phyloP scores from a whole-genome alignment of 768 basidiomycete species.

The Podaxis carcinomalis region DNA sequence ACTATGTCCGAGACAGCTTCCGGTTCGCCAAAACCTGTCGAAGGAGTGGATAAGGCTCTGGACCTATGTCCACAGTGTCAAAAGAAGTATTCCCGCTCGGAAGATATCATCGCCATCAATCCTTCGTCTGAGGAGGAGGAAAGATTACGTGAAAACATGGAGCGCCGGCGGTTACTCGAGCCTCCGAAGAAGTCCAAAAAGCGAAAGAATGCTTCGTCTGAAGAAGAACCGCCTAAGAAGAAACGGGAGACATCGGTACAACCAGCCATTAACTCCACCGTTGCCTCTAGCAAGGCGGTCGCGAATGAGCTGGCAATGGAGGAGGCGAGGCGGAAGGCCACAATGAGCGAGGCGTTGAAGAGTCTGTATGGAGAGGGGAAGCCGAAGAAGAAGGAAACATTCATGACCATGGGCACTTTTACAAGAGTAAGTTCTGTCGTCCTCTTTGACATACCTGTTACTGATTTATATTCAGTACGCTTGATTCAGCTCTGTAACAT shows the following conservation, averaged over 20 bases:
- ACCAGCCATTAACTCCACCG: conserved; percentile 47
- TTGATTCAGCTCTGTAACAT: not conserved
- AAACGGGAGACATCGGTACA: conserved; percentile 38
- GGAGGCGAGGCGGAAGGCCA: conserved; percentile 77
- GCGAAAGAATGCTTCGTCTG: conserved; percentile 39
- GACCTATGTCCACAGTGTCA: conserved; percentile 78
- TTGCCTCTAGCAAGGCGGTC: conserved; percentile 63
- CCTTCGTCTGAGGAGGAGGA: conserved; percentile 65
- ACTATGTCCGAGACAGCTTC: conserved; percentile 44
- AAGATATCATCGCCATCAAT: conserved; percentile 64
- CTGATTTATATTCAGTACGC: conserved; percentile 17
- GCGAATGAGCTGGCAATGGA: conserved; percentile 70
- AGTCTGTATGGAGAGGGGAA: conserved; percentile 66
- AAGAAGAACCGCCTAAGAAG: conserved; percentile 34
- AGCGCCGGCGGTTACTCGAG: conserved; percentile 50
- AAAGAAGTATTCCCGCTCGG: conserved; percentile 54
- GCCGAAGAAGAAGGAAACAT: conserved; percentile 70
- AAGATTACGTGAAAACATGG: conserved; percentile 52
- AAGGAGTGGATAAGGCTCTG: conserved; percentile 32
- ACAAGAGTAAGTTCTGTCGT: conserved; percentile 62
- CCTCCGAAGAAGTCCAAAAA: conserved; percentile 60
- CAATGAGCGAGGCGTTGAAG: conserved; percentile 85
- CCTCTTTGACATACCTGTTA: not conserved
- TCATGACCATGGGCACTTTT: conserved; percentile 90
- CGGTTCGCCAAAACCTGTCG: conserved; percentile 22